Conservation (phyloP, 1,139 yeast genomes). For the Schwanniomyces etchellsii region DNA sequence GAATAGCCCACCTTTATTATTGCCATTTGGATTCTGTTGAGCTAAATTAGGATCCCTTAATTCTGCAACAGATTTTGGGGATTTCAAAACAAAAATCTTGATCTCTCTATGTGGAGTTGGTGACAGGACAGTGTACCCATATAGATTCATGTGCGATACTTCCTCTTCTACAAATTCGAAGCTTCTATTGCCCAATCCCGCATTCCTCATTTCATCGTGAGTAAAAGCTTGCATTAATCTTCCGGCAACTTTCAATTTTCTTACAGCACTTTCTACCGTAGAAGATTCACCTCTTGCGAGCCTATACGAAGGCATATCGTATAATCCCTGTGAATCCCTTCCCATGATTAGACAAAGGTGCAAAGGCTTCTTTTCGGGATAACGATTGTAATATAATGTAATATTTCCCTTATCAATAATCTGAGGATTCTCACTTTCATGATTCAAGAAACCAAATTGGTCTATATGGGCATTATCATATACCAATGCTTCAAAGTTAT, state of each 20-base stretch:
- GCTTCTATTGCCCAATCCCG: slow-evolving; percentile 75
- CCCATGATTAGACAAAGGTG: slow-evolving; percentile 78
- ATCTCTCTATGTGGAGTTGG: slow-evolving; percentile 54
- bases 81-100: slow-evolving; percentile 68
- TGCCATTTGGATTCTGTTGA: slow-evolving; percentile 77
- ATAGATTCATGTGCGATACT: slow-evolving; percentile 22
- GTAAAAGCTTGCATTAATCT: slow-evolving; percentile 92
- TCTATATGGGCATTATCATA: slow-evolving; percentile 21
- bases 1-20: slow-evolving; percentile 69
- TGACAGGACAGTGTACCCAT: slow-evolving; percentile 29
- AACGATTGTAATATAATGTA: slow-evolving; percentile 49
- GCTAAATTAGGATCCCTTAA: slow-evolving; percentile 76
- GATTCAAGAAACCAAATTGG: slow-evolving; percentile 24
- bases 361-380: slow-evolving; percentile 67
- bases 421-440: slow-evolving; percentile 11
- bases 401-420: slow-evolving; percentile 22
- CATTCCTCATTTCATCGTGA: slow-evolving; percentile 79
- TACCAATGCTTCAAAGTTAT: slow-evolving; percentile 31
- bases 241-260: slow-evolving; percentile 77
- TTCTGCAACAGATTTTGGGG: slow-evolving; percentile 63
- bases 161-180: slow-evolving; percentile 75
- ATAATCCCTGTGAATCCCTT: slow-evolving; percentile 64
- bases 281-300: slow-evolving; percentile 55
- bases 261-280: slow-evolving; percentile 67
- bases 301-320: slow-evolving; percentile 67